A percentile compares a stretch with the other conserved stretches of the same genome.
Conservation (phyloP, 2,329 filamentous ascomycete genomes). For the Phialophora verrucosa region DNA sequence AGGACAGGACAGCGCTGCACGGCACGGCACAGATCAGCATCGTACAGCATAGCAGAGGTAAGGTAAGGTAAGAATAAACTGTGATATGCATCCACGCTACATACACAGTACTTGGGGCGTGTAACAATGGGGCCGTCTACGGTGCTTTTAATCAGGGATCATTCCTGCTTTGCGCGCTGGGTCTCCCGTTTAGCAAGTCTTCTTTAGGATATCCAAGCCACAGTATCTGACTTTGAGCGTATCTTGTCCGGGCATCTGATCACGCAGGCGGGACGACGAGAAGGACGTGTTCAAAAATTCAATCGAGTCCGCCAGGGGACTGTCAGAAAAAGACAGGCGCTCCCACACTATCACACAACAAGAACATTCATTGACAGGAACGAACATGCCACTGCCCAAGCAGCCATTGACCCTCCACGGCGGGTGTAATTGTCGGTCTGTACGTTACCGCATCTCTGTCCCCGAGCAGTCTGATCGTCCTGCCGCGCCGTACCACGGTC, state of each 20-base stretch:
- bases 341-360: neutral
- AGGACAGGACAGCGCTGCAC: too few relatives aligned
- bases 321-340: too few relatives aligned
- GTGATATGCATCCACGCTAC: too few relatives aligned
- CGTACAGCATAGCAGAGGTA: too few relatives aligned
- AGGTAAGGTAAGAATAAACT: too few relatives aligned
- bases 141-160: neutral
- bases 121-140: neutral
- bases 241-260: neutral
- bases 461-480: neutral
- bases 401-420: neutral
- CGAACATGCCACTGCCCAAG: constrained; percentile 5
- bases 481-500: neutral
- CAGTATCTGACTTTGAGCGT: neutral
- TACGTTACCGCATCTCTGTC: constrained; percentile 4
- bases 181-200: neutral
- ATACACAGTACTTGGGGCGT: neutral
- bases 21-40: too few relatives aligned
- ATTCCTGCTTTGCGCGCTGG: neutral
- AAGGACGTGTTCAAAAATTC: neutral
- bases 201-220: too few relatives aligned
- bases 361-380: neutral
- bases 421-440: neutral
- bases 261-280: too few relatives aligned
- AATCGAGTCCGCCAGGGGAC: too few relatives aligned